Evolutionary conservation across 2,329 filamentous ascomycete genomes (phyloP).

Genomic region (Penicillium sp.): DNA sequence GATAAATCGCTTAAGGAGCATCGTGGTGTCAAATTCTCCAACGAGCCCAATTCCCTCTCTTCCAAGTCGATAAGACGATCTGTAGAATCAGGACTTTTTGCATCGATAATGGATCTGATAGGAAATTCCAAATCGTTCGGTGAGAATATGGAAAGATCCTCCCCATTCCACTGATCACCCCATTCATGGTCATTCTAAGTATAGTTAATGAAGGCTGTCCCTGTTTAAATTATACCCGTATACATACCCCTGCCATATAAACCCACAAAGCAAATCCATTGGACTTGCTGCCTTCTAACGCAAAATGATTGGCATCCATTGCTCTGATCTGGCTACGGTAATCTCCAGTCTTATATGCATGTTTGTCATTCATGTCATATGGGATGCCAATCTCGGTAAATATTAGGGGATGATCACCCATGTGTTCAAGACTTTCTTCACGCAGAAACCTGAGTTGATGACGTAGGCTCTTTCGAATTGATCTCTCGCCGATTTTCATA

Average conservation of each 20-base stretch:
- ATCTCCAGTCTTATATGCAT: slow-evolving; percentile 92
- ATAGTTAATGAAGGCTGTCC: not conserved
- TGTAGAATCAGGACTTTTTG: not conserved
- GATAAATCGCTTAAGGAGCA: slow-evolving; percentile 57
- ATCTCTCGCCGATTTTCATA: slow-evolving; percentile 86
- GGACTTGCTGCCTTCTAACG: slow-evolving; percentile 75
- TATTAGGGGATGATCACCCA: slow-evolving; percentile 83
- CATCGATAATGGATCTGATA: slow-evolving; percentile 29
- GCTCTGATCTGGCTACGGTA: slow-evolving; percentile 89
- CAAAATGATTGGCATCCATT: slow-evolving; percentile 95
- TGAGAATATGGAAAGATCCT: slow-evolving; percentile 89
- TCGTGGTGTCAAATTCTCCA: slow-evolving; percentile 54
- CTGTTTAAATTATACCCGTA: no score
- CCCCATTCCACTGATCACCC: slow-evolving; percentile 96
- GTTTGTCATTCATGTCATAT: slow-evolving; percentile 96
- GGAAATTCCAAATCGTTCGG: slow-evolving; percentile 68
- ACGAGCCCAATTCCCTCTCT: no score
- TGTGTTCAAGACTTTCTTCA: slow-evolving; percentile 79
- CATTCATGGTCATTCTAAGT: slow-evolving; percentile 76
- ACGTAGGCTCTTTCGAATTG: slow-evolving; percentile 87
- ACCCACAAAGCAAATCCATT: slow-evolving; percentile 90
- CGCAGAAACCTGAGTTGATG: slow-evolving; percentile 81
- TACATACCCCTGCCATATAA: slow-evolving; percentile 66
- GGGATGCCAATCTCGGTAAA: slow-evolving; percentile 96
- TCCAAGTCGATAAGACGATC: not conserved